A percentile compares a stretch with the other conserved stretches of the same genome.
Evolutionary conservation across 1,284 basidiomycete genomes (phyloP).

Genomic region (Tilletia setariae): DNA sequence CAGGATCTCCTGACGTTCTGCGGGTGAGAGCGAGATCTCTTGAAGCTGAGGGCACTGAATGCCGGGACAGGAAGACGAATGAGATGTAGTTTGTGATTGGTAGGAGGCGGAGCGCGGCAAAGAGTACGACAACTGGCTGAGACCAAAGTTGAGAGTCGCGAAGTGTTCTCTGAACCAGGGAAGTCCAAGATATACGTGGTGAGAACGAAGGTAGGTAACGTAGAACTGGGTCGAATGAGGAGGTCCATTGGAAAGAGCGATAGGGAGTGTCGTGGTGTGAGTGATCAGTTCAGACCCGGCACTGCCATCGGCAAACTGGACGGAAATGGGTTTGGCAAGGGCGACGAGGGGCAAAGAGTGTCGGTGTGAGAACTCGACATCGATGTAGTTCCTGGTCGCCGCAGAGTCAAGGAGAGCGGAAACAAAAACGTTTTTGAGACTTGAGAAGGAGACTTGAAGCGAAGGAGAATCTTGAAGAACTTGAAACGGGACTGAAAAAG

Average conservation of each 20-base stretch:
- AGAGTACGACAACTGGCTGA: background rate
- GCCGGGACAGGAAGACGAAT: too few relatives aligned
- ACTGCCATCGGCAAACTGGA: background rate
- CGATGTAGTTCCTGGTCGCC: too few relatives aligned
- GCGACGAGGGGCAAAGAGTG: background rate
- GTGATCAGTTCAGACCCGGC: background rate
- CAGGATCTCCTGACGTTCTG: background rate
- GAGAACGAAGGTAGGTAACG: constrained; percentile 1
- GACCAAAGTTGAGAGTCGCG: background rate
- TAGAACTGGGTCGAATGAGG: background rate
- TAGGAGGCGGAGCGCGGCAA: background rate
- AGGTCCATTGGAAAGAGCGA: background rate
- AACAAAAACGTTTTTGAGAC: background rate
- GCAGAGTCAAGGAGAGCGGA: too few relatives aligned
- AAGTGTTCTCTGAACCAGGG: background rate
- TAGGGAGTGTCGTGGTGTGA: background rate
- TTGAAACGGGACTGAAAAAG: background rate
- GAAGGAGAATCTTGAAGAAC: background rate
- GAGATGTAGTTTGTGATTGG: background rate
- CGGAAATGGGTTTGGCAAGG: background rate
- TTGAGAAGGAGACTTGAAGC: background rate
- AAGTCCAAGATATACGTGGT: background rate
- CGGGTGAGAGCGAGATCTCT: background rate
- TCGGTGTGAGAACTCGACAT: too few relatives aligned
- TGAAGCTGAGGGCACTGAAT: too few relatives aligned